These are phyloP conservation scores for Candida argentea DNA, from an alignment of 805 yeast species.

Conservation along the genomic window DNA sequence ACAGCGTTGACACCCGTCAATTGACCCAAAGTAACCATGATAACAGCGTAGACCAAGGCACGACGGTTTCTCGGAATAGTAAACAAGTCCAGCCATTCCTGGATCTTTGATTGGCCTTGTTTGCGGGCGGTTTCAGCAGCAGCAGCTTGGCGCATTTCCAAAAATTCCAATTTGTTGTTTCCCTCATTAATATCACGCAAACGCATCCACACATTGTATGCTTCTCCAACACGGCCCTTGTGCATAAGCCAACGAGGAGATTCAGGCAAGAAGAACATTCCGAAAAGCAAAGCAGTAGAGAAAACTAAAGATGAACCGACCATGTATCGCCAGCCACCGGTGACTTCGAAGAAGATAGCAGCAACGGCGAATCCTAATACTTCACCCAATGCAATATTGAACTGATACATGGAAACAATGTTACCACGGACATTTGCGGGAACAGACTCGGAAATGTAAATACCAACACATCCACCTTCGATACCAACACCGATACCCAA, in stretches of 20 bases:
- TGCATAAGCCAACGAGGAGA: constrained; percentile 52
- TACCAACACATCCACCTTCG: constrained; percentile 57
- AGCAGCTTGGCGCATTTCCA: constrained; percentile 47
- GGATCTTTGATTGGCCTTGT: constrained; percentile 22
- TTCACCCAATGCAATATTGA: constrained; percentile 58
- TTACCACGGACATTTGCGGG: constrained; percentile 52
- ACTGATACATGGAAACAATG: constrained; percentile 53
- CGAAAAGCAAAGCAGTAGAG: constrained; percentile 17
- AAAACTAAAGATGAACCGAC: constrained; percentile 48
- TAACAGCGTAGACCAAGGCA: constrained; percentile 45
- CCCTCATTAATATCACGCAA: constrained; percentile 38
- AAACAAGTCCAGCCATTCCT: constrained; percentile 42
- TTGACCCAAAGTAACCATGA: constrained; percentile 53
- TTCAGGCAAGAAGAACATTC: constrained; percentile 48
- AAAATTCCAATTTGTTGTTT: constrained; percentile 40
- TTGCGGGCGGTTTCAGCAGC: constrained; percentile 34
- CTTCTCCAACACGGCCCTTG: constrained; percentile 41
- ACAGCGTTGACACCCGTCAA: constrained; percentile 62
- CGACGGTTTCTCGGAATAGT: constrained; percentile 50
- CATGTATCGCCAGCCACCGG: constrained; percentile 58
- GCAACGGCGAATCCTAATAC: constrained; percentile 55
- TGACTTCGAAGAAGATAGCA: constrained; percentile 47
- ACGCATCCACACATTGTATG: constrained; percentile 46
- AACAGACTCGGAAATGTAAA: constrained; percentile 51
- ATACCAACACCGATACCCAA: constrained; percentile 59